Evolutionary conservation across 2,329 filamentous ascomycete genomes (phyloP).

Genomic region (Exophiala calicioides): DNA sequence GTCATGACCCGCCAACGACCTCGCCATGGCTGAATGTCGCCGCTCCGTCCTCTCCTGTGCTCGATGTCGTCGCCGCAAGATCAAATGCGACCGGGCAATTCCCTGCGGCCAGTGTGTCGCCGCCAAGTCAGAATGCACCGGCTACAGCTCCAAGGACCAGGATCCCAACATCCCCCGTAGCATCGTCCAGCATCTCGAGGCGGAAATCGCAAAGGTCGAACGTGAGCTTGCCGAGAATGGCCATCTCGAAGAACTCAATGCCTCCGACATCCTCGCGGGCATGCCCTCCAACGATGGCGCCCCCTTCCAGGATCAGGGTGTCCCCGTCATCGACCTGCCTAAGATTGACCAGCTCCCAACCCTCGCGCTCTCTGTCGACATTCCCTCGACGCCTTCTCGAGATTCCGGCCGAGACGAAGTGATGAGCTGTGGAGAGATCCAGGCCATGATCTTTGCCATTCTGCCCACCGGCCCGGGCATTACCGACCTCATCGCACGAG

Average conservation of each 20-base stretch:
- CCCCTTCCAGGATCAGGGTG: conserved; percentile 21
- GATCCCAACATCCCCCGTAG: conserved; percentile 36
- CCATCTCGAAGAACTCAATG: conserved; percentile 32
- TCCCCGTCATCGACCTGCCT: conserved; percentile 25
- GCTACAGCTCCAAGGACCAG: conserved; percentile 34
- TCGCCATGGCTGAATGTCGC: conserved; percentile 32
- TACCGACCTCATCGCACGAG: conserved; percentile 35
- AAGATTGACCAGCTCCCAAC: conserved; percentile 16
- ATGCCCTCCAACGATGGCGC: conserved; percentile 32
- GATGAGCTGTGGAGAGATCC: conserved; percentile 34
- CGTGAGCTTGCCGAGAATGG: conserved; percentile 34
- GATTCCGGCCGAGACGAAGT: conserved; percentile 32
- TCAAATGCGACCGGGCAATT: conserved; percentile 34
- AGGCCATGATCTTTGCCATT: conserved; percentile 35
- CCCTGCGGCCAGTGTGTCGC: conserved; percentile 36
- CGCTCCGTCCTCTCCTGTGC: conserved; percentile 33
- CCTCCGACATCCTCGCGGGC: conserved; percentile 31
- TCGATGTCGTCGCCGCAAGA: conserved; percentile 33
- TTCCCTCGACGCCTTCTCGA: conserved; percentile 5
- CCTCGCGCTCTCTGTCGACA: conserved; percentile 12
- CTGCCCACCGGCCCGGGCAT: conserved; percentile 34
- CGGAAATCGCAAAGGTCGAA: conserved; percentile 39
- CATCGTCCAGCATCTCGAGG: conserved; percentile 38
- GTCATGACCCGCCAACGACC: not conserved
- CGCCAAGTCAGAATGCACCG: conserved; percentile 34